phyloP scores from a whole-genome alignment of 768 basidiomycete genomes.

The Pisolithus albus region DNA sequence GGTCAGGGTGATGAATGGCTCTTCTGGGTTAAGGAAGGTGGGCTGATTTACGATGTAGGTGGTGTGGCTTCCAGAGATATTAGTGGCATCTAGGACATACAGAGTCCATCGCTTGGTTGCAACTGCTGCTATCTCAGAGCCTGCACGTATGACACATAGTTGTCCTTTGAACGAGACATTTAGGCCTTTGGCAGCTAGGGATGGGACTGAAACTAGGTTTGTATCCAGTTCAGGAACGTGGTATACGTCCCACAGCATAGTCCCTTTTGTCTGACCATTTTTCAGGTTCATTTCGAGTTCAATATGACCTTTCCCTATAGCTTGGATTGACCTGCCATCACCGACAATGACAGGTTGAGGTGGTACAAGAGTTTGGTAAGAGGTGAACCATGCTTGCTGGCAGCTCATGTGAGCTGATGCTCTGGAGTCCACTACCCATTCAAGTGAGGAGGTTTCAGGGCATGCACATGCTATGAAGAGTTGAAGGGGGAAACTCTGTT shows the following conservation, averaged over 20 bases:
- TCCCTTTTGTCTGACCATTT: neutral
- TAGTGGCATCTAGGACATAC: neutral
- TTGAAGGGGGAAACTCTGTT: neutral
- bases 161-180: neutral
- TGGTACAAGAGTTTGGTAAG: neutral
- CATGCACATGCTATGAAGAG: neutral
- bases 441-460: neutral
- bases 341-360: neutral
- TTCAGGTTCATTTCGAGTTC: neutral
- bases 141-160: neutral
- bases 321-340: conserved; percentile 1
- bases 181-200: neutral
- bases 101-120: too few species aligned
- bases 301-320: neutral
- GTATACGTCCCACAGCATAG: conserved; percentile 3
- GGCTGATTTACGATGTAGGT: neutral
- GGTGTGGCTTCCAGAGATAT: neutral
- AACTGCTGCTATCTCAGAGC: too few species aligned
- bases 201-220: conserved; percentile 15
- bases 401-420: conserved; percentile 1
- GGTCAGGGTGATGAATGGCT: neutral
- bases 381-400: neutral
- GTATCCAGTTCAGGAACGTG: conserved; percentile 15
- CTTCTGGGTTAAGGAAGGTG: neutral
- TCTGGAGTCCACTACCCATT: conserved; percentile 3